A percentile compares a stretch with the other conserved stretches of the same genome.
These are phyloP conservation scores for Tylopilus intermedius DNA, from an alignment of 768 basidiomycete genomes.

Conservation along the genomic window DNA sequence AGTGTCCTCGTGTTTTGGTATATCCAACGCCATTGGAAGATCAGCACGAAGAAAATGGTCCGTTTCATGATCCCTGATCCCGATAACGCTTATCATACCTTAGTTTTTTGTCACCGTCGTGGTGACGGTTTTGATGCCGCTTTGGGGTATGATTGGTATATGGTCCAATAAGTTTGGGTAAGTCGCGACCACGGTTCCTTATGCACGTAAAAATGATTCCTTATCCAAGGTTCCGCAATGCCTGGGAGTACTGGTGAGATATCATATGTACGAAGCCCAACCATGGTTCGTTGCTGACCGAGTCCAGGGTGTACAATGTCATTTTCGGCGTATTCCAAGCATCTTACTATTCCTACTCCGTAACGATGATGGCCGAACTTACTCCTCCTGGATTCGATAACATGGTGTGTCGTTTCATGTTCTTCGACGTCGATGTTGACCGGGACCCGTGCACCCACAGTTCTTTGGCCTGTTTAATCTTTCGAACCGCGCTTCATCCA, in stretches of 20 bases:
- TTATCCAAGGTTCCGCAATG: conserved; percentile 61
- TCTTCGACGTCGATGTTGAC: background rate
- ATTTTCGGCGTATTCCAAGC: conserved; percentile 80
- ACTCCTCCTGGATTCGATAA: conserved; percentile 86
- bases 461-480: conserved; percentile 87
- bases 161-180: conserved; percentile 75
- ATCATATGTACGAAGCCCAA: background rate
- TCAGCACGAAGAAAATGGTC: conserved; percentile 79
- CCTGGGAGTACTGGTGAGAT: conserved; percentile 80
- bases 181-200: conserved; percentile 33
- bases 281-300: background rate
- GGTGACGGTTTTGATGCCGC: conserved; percentile 69
- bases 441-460: conserved; percentile 29
- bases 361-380: conserved; percentile 87
- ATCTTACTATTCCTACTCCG: conserved; percentile 82
- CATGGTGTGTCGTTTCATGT: conserved; percentile 39
- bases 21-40: conserved; percentile 73
- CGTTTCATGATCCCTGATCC: too few relatives aligned
- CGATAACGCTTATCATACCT: background rate
- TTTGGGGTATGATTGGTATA: conserved; percentile 85
- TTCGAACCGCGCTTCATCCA: conserved; percentile 80
- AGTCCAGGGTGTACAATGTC: conserved; percentile 67
- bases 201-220: background rate
- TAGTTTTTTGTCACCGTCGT: conserved; percentile 77
- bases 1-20: conserved; percentile 81